Conservation (phyloP, 1,284 basidiomycete genomes). For the Rhodotorula mucilaginosa region DNA sequence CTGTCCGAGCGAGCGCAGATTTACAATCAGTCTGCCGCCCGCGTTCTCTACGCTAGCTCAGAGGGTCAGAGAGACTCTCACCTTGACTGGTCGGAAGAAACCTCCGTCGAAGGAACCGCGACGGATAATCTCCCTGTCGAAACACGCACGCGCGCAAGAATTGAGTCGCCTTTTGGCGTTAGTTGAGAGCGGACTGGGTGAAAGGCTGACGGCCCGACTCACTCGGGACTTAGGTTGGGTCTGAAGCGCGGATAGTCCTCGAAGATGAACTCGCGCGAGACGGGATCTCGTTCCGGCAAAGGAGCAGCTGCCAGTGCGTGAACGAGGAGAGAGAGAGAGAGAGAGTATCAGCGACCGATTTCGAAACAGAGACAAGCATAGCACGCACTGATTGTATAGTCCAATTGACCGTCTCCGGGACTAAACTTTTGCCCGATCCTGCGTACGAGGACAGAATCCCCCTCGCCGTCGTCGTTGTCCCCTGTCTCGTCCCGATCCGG, state of each 20-base stretch:
- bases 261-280: conserved; percentile 19
- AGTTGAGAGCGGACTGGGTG: background rate
- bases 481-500: background rate
- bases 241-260: conserved; percentile 25
- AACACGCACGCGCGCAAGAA: no score
- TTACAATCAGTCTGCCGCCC: no score
- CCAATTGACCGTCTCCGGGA: conserved; percentile 27
- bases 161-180: no score
- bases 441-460: background rate
- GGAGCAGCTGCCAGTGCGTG: conserved; percentile 2
- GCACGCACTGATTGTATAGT: conserved; percentile 27
- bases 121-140: conserved; percentile 23
- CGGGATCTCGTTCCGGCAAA: conserved; percentile 8
- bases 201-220: background rate
- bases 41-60: no score
- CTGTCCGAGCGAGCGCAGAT: background rate
- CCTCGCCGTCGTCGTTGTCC: background rate
- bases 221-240: conserved; percentile 28
- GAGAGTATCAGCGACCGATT: background rate
- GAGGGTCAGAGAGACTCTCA: background rate
- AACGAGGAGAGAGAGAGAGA: no score
- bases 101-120: conserved; percentile 32
- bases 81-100: conserved; percentile 26
- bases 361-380: no score
- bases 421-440: conserved; percentile 17